Conservation (phyloP, 345 rosid species). For the Lepidium didymum region DNA sequence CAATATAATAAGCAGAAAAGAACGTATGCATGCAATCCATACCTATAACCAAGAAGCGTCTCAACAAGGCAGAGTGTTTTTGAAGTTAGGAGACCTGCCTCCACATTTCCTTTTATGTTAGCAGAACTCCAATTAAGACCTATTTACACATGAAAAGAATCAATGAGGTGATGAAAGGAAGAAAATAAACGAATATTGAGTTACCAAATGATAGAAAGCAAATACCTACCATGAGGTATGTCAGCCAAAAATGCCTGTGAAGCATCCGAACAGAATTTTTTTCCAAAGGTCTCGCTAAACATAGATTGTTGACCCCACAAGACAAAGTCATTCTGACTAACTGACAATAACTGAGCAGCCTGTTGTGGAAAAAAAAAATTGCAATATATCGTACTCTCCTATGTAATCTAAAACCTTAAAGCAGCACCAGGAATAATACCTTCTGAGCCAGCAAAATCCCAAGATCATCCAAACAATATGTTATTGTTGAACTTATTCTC, state of each 20-base stretch:
- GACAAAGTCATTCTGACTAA: conserved; percentile 36
- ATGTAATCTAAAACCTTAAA: background rate
- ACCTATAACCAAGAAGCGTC: conserved; percentile 77
- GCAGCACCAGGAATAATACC: conserved; percentile 36
- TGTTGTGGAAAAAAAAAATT: conserved; percentile 20
- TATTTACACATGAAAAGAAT: conserved; percentile 14
- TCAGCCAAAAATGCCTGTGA: conserved; percentile 30
- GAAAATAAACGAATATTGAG: background rate
- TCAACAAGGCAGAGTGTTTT: conserved; percentile 60
- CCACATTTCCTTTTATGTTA: conserved; percentile 26
- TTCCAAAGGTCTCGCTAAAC: conserved; percentile 33
- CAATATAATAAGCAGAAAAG: background rate
- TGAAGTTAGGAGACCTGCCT: conserved; percentile 44
- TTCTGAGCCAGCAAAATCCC: conserved; percentile 74
- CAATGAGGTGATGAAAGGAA: background rate
- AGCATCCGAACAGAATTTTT: conserved; percentile 46
- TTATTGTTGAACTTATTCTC: conserved; percentile 34
- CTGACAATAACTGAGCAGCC: conserved; percentile 66
- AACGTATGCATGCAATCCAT: background rate
- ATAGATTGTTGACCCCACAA: conserved; percentile 37
- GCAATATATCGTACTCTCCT: background rate
- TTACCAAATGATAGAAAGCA: background rate
- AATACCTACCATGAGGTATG: conserved; percentile 50
- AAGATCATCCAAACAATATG: conserved; percentile 60
- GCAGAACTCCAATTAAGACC: conserved; percentile 39